These are phyloP conservation scores for Suhomyces terraborum DNA, from an alignment of 1,139 yeast species.

Conservation along the genomic window DNA sequence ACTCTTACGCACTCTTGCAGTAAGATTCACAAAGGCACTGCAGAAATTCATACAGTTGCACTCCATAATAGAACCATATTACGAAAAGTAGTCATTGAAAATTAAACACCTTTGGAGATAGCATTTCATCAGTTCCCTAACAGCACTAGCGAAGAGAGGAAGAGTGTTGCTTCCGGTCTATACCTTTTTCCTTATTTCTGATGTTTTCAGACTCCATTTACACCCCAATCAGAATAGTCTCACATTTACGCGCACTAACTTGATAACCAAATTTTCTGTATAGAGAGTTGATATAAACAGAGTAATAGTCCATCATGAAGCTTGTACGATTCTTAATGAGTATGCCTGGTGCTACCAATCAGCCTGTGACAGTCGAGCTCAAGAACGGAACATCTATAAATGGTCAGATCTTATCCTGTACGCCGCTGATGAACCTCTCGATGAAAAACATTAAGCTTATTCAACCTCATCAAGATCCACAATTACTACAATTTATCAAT, in stretches of 20 bases:
- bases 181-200: too few species aligned
- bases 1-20: too few species aligned
- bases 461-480: slow-evolving; percentile 70
- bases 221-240: not conserved
- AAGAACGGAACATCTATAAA: slow-evolving; percentile 70
- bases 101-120: too few species aligned
- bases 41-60: too few species aligned
- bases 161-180: too few species aligned
- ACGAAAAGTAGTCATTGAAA: too few species aligned
- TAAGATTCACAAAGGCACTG: too few species aligned
- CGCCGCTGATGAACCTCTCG: slow-evolving; percentile 92
- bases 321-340: slow-evolving; percentile 78
- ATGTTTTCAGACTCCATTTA: too few species aligned
- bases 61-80: too few species aligned
- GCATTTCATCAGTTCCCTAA: too few species aligned
- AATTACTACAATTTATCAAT: slow-evolving; percentile 73
- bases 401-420: slow-evolving; percentile 67
- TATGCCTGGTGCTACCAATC: slow-evolving; percentile 63
- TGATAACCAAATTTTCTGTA: slow-evolving; percentile 2
- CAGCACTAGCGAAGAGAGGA: too few species aligned
- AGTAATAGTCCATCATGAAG: slow-evolving; percentile 33
- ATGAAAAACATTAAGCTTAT: slow-evolving; percentile 80
- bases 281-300: not conserved
- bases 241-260: slow-evolving; percentile 6
- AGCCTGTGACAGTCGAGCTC: slow-evolving; percentile 87